Base-by-base conservation (phyloP, 257 asterid species). In the Oldenlandia corymbosa region DNA sequence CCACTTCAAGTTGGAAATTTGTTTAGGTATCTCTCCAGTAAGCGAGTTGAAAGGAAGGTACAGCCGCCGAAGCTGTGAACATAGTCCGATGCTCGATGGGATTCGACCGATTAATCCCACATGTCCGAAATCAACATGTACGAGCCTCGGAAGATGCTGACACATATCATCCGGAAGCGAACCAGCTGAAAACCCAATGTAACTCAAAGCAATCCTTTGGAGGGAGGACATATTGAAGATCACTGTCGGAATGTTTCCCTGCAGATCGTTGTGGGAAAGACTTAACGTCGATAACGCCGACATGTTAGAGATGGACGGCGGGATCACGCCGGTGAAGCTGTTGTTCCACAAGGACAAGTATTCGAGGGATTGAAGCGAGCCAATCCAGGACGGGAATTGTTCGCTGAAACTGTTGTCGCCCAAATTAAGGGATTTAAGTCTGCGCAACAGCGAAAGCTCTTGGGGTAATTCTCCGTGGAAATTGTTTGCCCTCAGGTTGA, bases 211-310 rank as follows among this genome's bases (percentile, higher is more conserved):
- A 26, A 52, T 24, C 7, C 4, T 24, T 24, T 24, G 34, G 7
- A 52, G 54, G 4, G 62, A 61, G 2, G 78, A 63, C 8, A 63
- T n/a, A 58, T 70, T 75, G 76, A 75, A 70, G 10, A 52, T 9
- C 5, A 23, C 58, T 12, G 7, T 1, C 1, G 32, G 58, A 26
- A 52, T 24, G 11, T 52, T 12, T 2, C 58, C 58, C 2, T 1
- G 1, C 31, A 52, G n/a, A 52, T 32, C 10, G 26, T 52, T 52
- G 31, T 1, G 26, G 27, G 18, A 24, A 27, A 52, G 34, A 24
- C 1, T 0, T 2, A 52, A 11, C 8, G 23, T 17, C 5, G 58
- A 10, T 10, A 52, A 18, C 7, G 24, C 26, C 18, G 32, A 9
- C 34, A 52, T 24, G 34, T 52, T 52, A 24, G 58, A 52, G 34